phyloP scores from a whole-genome alignment of 805 yeast species.

The Maudiozyma bulderi region DNA sequence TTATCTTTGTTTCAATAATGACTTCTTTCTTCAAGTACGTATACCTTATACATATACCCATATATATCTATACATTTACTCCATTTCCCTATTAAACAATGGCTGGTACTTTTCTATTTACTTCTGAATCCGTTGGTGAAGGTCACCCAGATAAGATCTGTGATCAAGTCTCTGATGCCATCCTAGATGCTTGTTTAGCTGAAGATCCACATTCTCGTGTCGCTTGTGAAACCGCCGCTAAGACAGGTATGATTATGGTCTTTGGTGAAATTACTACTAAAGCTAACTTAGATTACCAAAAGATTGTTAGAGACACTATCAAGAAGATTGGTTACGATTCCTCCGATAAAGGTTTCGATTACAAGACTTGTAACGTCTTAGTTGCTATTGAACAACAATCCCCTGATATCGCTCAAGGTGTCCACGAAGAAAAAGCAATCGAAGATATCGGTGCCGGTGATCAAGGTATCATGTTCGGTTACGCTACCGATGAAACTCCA shows the following conservation, averaged over 20 bases:
- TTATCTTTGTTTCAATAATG: not conserved
- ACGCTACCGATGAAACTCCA: constrained; percentile 98
- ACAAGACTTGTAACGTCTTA: constrained; percentile 97
- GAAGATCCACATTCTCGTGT: constrained; percentile 97
- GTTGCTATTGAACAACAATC: constrained; percentile 99
- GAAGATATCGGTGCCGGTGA: constrained; percentile 99
- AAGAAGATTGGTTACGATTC: constrained; percentile 96
- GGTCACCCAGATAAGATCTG: constrained; percentile 95
- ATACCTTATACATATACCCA: not conserved
- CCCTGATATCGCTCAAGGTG: constrained; percentile 98
- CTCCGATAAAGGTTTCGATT: constrained; percentile 94
- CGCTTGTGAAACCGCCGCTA: constrained; percentile 98
- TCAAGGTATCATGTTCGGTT: constrained; percentile 99
- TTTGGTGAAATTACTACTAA: constrained; percentile 99
- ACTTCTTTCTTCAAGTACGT: not conserved
- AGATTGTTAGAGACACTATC: constrained; percentile 95
- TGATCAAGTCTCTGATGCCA: constrained; percentile 98
- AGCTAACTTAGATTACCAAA: constrained; percentile 92
- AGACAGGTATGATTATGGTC: constrained; percentile 99
- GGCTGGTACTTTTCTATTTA: constrained; percentile 46
- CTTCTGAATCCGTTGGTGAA: constrained; percentile 89
- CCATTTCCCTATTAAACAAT: constrained; percentile 5
- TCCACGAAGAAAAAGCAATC: constrained; percentile 89
- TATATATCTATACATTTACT: not conserved
- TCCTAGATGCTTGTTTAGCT: constrained; percentile 91